phyloP scores from a whole-genome alignment of 805 yeast genomes.

The Pichia thaimueangensis region DNA sequence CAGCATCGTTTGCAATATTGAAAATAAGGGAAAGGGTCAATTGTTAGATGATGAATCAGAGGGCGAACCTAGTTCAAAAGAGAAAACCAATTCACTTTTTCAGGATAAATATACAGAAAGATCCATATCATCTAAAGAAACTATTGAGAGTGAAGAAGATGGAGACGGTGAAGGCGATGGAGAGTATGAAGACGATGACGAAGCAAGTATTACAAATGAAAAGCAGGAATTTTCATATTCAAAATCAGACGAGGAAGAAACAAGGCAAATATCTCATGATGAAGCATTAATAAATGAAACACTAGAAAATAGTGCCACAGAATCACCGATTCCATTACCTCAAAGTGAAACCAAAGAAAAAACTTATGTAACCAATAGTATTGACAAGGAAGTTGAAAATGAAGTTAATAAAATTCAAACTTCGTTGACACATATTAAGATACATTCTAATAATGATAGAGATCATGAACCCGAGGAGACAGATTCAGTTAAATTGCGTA shows the following conservation, averaged over 20 bases:
- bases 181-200: conserved; percentile 17
- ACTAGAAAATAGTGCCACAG: neutral
- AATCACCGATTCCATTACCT: neutral
- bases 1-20: no score
- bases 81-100: no score
- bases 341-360: no score
- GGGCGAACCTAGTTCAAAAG: no score
- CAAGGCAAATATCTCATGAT: no score
- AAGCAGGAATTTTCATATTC: neutral
- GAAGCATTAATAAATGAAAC: conserved; percentile 3
- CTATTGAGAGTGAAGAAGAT: conserved; percentile 8
- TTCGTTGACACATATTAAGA: neutral
- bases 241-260: no score
- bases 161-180: conserved; percentile 7
- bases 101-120: no score
- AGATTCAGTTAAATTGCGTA: neutral
- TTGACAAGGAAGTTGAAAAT: conserved; percentile 11
- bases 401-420: conserved; percentile 9
- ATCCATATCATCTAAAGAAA: no score
- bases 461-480: no score
- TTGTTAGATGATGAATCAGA: conserved; percentile 3
- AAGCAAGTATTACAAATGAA: neutral
- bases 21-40: no score
- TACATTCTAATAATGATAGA: neutral
- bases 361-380: no score